phyloP scores from a whole-genome alignment of 2,329 filamentous ascomycete species.

The Didymella lethalis region DNA sequence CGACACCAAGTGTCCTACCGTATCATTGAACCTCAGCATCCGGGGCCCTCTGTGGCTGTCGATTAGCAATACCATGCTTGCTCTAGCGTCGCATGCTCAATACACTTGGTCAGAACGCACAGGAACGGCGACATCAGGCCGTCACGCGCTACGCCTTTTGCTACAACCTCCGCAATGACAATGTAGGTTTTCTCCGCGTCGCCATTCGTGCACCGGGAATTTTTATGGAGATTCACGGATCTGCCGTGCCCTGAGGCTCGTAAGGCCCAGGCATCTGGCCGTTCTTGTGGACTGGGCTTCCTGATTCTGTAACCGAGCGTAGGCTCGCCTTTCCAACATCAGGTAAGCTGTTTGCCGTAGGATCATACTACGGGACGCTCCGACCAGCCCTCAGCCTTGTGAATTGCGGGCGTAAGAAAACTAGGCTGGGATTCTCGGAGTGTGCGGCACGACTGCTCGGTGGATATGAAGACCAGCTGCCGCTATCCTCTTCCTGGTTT shows the following conservation, averaged over 20 bases:
- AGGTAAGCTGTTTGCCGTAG: constrained; percentile 1
- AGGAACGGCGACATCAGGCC: constrained; percentile 9
- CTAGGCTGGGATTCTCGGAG: constrained; percentile 3
- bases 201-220: constrained; percentile 4
- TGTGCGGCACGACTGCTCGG: constrained; percentile 1
- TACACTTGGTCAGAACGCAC: neutral
- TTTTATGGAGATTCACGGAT: constrained; percentile 9
- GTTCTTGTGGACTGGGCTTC: constrained; percentile 4
- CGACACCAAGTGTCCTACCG: constrained; percentile 7
- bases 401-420: neutral
- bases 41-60: neutral
- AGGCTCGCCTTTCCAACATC: constrained; percentile 4
- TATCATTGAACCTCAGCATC: neutral
- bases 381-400: constrained; percentile 6
- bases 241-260: constrained; percentile 7
- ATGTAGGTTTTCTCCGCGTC: neutral
- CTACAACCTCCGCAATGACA: neutral
- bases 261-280: constrained; percentile 14
- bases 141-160: neutral
- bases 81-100: neutral
- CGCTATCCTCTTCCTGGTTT: neutral
- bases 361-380: constrained; percentile 6
- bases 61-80: neutral
- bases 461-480: constrained; percentile 5
- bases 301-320: constrained; percentile 3